Evolutionary conservation across 176 grass and related monocot species (phyloP).

Genomic region (Aegilops speltoides): DNA sequence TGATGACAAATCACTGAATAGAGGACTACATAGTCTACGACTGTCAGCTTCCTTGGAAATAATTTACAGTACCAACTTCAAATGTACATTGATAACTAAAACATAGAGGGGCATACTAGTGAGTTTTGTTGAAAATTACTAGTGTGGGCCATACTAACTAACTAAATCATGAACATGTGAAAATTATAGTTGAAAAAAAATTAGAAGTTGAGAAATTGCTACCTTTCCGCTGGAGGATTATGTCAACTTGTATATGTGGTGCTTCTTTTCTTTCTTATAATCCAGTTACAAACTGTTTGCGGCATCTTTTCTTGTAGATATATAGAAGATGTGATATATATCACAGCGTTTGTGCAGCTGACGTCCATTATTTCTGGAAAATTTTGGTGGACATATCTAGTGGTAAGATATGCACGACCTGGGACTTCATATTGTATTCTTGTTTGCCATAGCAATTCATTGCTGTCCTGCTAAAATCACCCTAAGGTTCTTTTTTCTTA

Average conservation of each 20-base stretch:
- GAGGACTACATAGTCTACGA: neutral
- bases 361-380: slow-evolving; percentile 89
- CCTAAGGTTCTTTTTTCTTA: neutral
- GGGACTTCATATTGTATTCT: slow-evolving; percentile 14
- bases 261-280: neutral
- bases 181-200: neutral
- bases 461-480: neutral
- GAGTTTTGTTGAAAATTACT: too few relatives aligned
- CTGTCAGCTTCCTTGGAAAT: neutral
- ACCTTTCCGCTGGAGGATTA: neutral
- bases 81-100: slow-evolving; percentile 12
- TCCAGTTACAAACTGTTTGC: neutral
- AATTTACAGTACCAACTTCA: neutral
- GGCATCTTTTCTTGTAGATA: slow-evolving; percentile 47
- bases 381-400: slow-evolving; percentile 96
- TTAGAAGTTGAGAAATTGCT: neutral
- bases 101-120: neutral
- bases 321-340: slow-evolving; percentile 94
- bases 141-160: too few relatives aligned
- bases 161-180: neutral
- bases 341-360: slow-evolving; percentile 86
- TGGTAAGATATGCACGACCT: slow-evolving; percentile 51
- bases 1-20: neutral
- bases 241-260: neutral
- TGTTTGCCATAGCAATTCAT: slow-evolving; percentile 3